A percentile compares a stretch with the other conserved stretches of the same genome.
phyloP scores from a whole-genome alignment of 208 protist genomes.

The Zelonia costaricensis region DNA sequence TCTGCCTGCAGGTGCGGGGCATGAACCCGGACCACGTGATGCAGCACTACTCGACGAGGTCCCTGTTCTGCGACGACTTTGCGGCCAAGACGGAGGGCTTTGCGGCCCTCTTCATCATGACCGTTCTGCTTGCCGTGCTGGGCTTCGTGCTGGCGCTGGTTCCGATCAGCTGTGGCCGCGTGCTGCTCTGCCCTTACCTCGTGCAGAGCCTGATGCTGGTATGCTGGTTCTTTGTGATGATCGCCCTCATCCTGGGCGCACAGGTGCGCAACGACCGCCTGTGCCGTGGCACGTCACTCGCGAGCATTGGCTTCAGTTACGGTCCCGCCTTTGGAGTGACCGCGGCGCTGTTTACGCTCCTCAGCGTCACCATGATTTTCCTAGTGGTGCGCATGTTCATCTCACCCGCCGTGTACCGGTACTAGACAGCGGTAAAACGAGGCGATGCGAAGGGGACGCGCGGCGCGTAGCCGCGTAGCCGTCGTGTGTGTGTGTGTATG shows the following conservation, averaged over 20 bases:
- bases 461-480: not conserved
- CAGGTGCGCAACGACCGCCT: slow-evolving; percentile 16
- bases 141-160: slow-evolving; percentile 21
- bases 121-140: slow-evolving; percentile 6
- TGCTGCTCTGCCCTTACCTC: slow-evolving; percentile 30
- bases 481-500: no score
- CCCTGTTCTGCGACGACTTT: slow-evolving; percentile 32
- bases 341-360: slow-evolving; percentile 36
- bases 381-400: slow-evolving; percentile 21
- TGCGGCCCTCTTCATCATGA: slow-evolving; percentile 16
- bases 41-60: not conserved
- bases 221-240: slow-evolving; percentile 28
- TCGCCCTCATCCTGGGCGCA: slow-evolving; percentile 24
- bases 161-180: slow-evolving; percentile 32
- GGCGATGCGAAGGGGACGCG: not conserved
- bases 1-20: slow-evolving; percentile 9
- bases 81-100: slow-evolving; percentile 20
- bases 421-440: slow-evolving; percentile 6
- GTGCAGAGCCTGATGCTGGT: slow-evolving; percentile 24
- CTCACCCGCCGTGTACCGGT: slow-evolving; percentile 15
- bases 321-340: slow-evolving; percentile 37
- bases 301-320: slow-evolving; percentile 39
- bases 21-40: not conserved
- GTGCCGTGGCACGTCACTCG: slow-evolving; percentile 27
- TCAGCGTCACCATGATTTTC: slow-evolving; percentile 20